Evolutionary conservation across 768 basidiomycete genomes (phyloP).

Genomic region (Panus rudis): DNA sequence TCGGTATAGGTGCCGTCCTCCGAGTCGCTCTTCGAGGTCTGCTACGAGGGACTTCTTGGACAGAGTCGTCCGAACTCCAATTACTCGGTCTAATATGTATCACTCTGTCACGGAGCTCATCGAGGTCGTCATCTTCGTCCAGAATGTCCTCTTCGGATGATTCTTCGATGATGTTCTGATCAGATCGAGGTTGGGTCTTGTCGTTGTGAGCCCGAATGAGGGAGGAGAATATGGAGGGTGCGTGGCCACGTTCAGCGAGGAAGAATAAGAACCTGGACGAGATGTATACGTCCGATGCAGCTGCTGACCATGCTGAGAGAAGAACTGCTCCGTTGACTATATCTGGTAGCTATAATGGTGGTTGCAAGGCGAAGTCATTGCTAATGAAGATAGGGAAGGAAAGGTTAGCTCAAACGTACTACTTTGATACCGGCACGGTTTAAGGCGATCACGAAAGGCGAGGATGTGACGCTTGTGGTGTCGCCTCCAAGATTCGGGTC

Average conservation of each 20-base stretch:
- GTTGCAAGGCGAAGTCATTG: background rate
- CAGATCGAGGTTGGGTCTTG: background rate
- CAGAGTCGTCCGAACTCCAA: background rate
- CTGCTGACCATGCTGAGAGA: constrained; percentile 52
- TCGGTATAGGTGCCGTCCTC: background rate
- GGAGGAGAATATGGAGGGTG: constrained; percentile 16
- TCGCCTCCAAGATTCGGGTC: constrained; percentile 25
- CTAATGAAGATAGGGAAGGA: background rate
- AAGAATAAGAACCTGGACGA: constrained; percentile 43
- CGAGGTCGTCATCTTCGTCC: constrained; percentile 1
- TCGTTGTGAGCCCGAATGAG: constrained; percentile 14
- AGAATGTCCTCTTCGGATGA: constrained; percentile 1
- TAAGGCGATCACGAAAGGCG: constrained; percentile 43
- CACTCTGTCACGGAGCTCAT: background rate
- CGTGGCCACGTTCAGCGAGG: constrained; percentile 42
- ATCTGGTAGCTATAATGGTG: constrained; percentile 24
- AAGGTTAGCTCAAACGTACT: constrained; percentile 18
- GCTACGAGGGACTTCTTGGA: no score
- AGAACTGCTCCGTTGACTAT: constrained; percentile 36
- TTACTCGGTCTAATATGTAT: background rate
- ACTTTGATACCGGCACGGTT: constrained; percentile 35
- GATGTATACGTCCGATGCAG: constrained; percentile 46
- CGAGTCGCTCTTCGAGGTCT: no score
- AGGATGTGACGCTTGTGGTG: constrained; percentile 25
- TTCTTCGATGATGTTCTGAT: background rate